Evolutionary conservation across 768 basidiomycete genomes (phyloP).

Genomic region (Galerina marginata): DNA sequence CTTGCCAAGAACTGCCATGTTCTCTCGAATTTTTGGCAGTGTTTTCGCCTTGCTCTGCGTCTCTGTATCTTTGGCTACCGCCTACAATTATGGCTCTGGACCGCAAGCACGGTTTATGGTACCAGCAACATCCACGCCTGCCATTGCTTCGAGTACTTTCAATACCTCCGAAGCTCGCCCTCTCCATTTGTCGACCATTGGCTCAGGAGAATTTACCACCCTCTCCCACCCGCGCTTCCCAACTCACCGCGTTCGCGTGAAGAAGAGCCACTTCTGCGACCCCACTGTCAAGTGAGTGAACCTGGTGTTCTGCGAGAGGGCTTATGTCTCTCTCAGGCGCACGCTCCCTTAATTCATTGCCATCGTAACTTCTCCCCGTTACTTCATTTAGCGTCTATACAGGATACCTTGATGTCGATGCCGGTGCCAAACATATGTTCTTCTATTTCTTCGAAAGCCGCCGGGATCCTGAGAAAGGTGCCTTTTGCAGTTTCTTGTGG

Average conservation of each 20-base stretch:
- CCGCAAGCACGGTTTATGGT: conserved; percentile 10
- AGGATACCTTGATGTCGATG: conserved; percentile 47
- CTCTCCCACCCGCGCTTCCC: conserved; percentile 58
- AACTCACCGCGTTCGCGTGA: conserved; percentile 58
- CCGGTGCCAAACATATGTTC: conserved; percentile 66
- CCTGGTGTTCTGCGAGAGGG: background rate
- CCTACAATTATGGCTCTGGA: conserved; percentile 4
- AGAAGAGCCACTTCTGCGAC: conserved; percentile 67
- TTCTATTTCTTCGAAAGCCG: conserved; percentile 83
- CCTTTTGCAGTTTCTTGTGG: conserved; percentile 32
- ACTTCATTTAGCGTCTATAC: conserved; percentile 38
- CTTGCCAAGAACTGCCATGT: conserved; percentile 8
- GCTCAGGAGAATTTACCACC: conserved; percentile 36
- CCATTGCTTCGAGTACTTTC: background rate
- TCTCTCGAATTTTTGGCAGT: background rate
- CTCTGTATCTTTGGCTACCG: conserved; percentile 12
- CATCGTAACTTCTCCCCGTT: conserved; percentile 18
- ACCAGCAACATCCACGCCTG: background rate
- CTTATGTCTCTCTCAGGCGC: background rate
- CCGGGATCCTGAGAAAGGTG: conserved; percentile 57
- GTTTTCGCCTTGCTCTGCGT: conserved; percentile 2
- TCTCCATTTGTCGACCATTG: conserved; percentile 33
- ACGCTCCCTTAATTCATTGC: conserved; percentile 13
- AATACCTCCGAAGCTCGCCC: conserved; percentile 14
- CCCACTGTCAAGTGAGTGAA: conserved; percentile 61